Percentiles rank a stretch among this genome's conserved stretches.
Conservation (phyloP, 192 early-diverging fungal genomes). For the Mortierella alpina region DNA sequence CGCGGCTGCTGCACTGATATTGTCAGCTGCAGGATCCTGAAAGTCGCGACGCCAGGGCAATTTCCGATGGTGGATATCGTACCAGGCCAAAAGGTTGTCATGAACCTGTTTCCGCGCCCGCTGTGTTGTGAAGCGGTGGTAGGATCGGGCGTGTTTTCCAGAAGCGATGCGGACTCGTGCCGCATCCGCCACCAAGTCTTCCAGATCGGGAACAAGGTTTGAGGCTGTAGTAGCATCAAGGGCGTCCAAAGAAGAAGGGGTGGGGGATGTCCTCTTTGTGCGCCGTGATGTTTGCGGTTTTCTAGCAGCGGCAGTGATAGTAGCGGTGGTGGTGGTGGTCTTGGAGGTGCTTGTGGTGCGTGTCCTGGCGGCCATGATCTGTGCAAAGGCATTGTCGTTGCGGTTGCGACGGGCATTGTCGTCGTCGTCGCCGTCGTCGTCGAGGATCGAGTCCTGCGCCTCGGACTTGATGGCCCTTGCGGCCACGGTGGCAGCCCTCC, state of each 20-base stretch:
- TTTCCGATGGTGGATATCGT: constrained; percentile 65
- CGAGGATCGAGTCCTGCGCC: constrained; percentile 9
- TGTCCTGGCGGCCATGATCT: constrained; percentile 24
- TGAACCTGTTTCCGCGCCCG: constrained; percentile 40
- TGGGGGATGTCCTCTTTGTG: not conserved
- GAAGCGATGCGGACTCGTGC: constrained; percentile 15
- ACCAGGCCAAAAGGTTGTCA: constrained; percentile 68
- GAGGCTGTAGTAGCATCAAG: not conserved
- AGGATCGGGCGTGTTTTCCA: constrained; percentile 16
- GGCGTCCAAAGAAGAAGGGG: not conserved
- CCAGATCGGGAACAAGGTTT: constrained; percentile 25
- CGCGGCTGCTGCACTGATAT: no score
- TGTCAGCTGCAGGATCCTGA: constrained; percentile 1
- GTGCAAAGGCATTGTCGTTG: constrained; percentile 24
- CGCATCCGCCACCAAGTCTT: constrained; percentile 37
- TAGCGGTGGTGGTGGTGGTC: not conserved
- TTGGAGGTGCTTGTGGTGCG: not conserved
- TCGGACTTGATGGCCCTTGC: constrained; percentile 40
- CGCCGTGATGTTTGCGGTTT: not conserved
- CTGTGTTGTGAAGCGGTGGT: constrained; percentile 50
- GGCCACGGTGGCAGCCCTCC: constrained; percentile 38
- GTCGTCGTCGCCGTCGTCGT: not conserved
- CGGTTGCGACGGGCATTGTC: not conserved
- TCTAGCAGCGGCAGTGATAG: not conserved
- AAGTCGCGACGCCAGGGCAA: constrained; percentile 73